Evolutionary conservation across 352 stramenopile genomes (phyloP).

Genomic region (Plasmopara muralis): DNA sequence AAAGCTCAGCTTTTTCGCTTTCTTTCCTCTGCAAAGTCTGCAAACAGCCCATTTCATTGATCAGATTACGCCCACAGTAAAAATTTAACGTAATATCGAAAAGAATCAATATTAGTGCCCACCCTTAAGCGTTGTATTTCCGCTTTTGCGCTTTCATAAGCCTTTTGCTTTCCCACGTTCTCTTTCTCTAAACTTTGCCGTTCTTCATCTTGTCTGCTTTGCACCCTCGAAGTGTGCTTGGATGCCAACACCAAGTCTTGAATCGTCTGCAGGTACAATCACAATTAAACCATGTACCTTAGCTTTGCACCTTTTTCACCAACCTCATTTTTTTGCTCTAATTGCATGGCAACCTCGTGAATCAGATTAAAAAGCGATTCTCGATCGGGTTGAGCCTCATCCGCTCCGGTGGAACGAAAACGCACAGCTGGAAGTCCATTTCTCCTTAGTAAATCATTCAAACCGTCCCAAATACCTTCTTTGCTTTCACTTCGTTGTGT

Average conservation of each 20-base stretch:
- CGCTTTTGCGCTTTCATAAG: conserved; percentile 42
- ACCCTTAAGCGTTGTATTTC: conserved; percentile 61
- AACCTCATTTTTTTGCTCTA: conserved; percentile 71
- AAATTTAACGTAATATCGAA: not conserved
- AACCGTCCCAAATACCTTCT: conserved; percentile 32
- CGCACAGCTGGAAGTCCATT: conserved; percentile 44
- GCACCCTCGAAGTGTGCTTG: conserved; percentile 49
- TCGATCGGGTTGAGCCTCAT: conserved; percentile 28
- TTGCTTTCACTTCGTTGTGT: conserved; percentile 8
- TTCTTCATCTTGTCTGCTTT: conserved; percentile 38
- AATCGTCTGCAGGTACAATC: conserved; percentile 40
- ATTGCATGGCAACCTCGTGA: conserved; percentile 52
- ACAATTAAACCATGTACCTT: not conserved
- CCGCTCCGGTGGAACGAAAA: conserved; percentile 21
- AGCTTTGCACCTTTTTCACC: not conserved
- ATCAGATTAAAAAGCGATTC: conserved; percentile 52
- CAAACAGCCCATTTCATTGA: conserved; percentile 6
- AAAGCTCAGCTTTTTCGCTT: conserved; percentile 37
- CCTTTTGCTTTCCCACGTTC: conserved; percentile 30
- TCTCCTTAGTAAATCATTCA: conserved; percentile 58
- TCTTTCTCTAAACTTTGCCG: conserved; percentile 46
- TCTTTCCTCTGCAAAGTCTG: conserved; percentile 45
- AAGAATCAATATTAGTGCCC: not conserved
- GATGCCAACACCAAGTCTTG: conserved; percentile 70
- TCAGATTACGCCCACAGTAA: conserved; percentile 1